phyloP scores from a whole-genome alignment of 225 moss, liverwort and hornwort genomes.

The Takakia lepidozioides region DNA sequence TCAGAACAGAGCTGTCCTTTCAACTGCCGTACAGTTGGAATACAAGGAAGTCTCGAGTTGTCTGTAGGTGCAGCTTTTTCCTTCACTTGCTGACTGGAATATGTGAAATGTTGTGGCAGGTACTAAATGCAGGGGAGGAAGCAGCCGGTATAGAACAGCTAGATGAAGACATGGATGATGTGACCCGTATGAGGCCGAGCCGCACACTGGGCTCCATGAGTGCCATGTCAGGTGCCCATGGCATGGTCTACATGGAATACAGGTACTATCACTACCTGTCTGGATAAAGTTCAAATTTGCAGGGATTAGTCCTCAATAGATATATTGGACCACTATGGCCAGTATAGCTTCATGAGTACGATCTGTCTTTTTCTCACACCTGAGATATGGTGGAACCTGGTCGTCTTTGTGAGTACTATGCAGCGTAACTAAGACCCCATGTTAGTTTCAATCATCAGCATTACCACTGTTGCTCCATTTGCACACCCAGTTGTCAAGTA shows the following conservation, averaged over 20 bases:
- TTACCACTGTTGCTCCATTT: too few species aligned
- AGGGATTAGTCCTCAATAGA: too few species aligned
- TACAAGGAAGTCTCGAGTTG: too few species aligned
- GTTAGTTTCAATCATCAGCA: too few species aligned
- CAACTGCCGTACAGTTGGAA: too few species aligned
- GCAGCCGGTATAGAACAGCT: conserved; percentile 77
- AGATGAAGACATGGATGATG: conserved; percentile 89
- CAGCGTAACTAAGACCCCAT: too few species aligned
- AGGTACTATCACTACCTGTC: conserved; percentile 23
- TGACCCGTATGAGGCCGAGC: conserved; percentile 65
- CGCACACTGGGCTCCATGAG: conserved; percentile 72
- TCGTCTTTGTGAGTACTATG: not conserved
- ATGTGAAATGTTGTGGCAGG: conserved; percentile 27
- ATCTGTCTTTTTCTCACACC: not conserved
- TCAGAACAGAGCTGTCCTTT: too few species aligned
- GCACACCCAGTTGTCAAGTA: too few species aligned
- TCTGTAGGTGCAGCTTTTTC: too few species aligned
- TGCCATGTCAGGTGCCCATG: conserved; percentile 87
- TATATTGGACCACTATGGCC: too few species aligned
- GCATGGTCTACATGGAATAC: conserved; percentile 91
- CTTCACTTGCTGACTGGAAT: too few species aligned
- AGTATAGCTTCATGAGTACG: too few species aligned
- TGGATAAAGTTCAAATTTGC: not conserved
- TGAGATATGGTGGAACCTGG: not conserved
- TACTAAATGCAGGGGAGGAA: conserved; percentile 93